Base-by-base conservation (phyloP, 192 early-diverging fungal species). In the Rhizophagus sp. region DNA sequence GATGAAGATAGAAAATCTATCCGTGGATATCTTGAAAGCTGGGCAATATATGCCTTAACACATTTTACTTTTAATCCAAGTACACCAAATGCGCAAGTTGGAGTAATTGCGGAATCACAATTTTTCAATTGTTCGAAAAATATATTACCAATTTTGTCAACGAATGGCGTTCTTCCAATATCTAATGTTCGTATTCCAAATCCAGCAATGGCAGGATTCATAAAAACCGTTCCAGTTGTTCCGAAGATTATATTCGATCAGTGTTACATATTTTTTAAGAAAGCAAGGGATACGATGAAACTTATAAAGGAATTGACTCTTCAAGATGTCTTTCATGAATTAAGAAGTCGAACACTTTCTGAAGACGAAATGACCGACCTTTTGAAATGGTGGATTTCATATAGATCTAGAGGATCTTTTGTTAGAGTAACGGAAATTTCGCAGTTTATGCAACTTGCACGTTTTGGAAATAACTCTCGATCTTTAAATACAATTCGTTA, bases 341-440 rank as follows among this genome's bases (percentile, higher is more conserved):
- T 97, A 0, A 81, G 85, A 36, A 86, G 78, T 62, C 79, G 92
- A 4, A 87, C 87, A 8, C 76, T 96, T 3, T 82, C 84, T 11
- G 80, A 81, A 27, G 72, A 79, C 1, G 94, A 97, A 81, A 88
- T 91, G 82, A 81, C 91, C 0, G 88, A 88, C 0, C 85, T 94
- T 64, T 81, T 97, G 79, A 87, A 89, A 78, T 97, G 96, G 96
- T 96, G 91, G 93, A 85, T 93, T 15, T 82, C 81, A 22, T 90
- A 86, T 79, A 79, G 81, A 7, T 78, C 79, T 19, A 79, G 67
- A 13, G 47, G n/a, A 47, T 30, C 8, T 30, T 15, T n/a, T 24
- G 7, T 24, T 49, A 10, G 12, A 30, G 2, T 5, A 27, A 11
- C 22, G 1, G 25, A 73, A 15, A 17, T 8, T 33, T 2, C 12